A percentile compares a stretch with the other conserved stretches of the same genome.
These are phyloP conservation scores for Aspergillus transmontanensis DNA, from an alignment of 2,329 filamentous ascomycete species.

Conservation along the genomic window DNA sequence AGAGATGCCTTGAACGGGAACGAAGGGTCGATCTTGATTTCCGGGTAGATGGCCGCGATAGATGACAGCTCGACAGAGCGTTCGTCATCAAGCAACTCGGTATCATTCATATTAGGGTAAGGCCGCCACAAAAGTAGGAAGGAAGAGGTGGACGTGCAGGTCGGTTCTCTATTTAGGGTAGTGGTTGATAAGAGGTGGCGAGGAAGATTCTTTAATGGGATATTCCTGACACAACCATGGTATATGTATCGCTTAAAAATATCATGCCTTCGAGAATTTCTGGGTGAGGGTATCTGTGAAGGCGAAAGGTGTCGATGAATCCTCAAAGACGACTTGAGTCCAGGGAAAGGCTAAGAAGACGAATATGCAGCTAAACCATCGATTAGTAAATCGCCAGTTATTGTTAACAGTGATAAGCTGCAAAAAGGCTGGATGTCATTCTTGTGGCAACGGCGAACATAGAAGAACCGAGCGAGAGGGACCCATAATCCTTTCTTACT, in stretches of 20 bases:
- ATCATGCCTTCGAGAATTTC: background rate
- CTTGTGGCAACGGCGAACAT: slow-evolving; percentile 1
- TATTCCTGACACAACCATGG: slow-evolving; percentile 5
- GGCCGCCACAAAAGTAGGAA: background rate
- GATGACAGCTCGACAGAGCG: slow-evolving; percentile 61
- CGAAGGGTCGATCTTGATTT: slow-evolving; percentile 54
- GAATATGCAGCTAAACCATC: background rate
- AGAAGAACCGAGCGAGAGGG: background rate
- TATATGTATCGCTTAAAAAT: slow-evolving; percentile 1
- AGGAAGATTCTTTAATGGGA: slow-evolving; percentile 1
- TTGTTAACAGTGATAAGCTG: background rate
- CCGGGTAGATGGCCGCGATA: slow-evolving; percentile 64
- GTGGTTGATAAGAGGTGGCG: slow-evolving; percentile 1
- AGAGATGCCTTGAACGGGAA: slow-evolving; percentile 55
- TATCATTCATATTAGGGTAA: slow-evolving; percentile 38
- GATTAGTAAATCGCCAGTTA: background rate
- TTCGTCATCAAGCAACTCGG: slow-evolving; percentile 53
- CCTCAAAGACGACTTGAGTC: background rate
- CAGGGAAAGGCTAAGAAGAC: background rate
- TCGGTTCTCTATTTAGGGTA: background rate
- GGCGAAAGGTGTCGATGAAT: background rate
- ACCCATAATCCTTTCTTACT: background rate
- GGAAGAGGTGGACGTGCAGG: background rate
- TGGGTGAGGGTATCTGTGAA: background rate
- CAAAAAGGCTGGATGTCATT: background rate